Evolutionary conservation across 2,329 filamentous ascomycete species (phyloP), one percentile per base, ranked within the genome.

Genomic region (Helminthosporium solani): DNA sequence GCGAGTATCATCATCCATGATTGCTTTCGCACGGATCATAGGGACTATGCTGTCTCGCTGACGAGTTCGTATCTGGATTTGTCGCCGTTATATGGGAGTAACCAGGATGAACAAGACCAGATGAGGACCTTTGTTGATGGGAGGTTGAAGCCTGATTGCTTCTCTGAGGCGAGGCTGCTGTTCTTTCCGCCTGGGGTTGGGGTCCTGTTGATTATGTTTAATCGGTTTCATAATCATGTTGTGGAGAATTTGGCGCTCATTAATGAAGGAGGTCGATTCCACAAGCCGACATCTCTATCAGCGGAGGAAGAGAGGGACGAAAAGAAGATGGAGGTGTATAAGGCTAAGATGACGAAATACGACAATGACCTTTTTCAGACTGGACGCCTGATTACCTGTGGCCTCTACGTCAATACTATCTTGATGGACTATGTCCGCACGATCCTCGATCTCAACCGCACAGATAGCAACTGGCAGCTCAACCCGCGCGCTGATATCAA

Each of bases 231-330:
- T 71, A 96, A 97, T 70, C 80, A 94, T 54, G 82, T 90, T 0
- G 90, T 88, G 1, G 80, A 84, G 43, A 86, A 92, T 50, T 75
- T 96, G 15, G 87, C 87, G 0, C 73, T 79, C n/a, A 92, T 96
- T 70, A 96, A 96, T 60, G 91, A 96, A 59, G 82, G 83, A 35
- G 84, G 83, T 14, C 81, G 88, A 18, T 96, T 96, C 70, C 81
- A 78, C 0, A 84, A 83, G 49, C 88, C 89, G 0, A 61, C 73
- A 0, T 33, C 58, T 4, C 61, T 61, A n/a, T 7, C 30, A 6
- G 49, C 57, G 14, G 23, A 9, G 23, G 42, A 61, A 2, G 48
- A 52, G 1, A 57, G 58, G 2, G 81, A 85, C 33, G 74, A 76
- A 20, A 64, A 73, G 16, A 58, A 62, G 0, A 59, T 57, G 14